A percentile compares a stretch with the other conserved stretches of the same genome.
Evolutionary conservation across 1,139 yeast genomes (phyloP).

Genomic region (Lodderomyces beijingensis): DNA sequence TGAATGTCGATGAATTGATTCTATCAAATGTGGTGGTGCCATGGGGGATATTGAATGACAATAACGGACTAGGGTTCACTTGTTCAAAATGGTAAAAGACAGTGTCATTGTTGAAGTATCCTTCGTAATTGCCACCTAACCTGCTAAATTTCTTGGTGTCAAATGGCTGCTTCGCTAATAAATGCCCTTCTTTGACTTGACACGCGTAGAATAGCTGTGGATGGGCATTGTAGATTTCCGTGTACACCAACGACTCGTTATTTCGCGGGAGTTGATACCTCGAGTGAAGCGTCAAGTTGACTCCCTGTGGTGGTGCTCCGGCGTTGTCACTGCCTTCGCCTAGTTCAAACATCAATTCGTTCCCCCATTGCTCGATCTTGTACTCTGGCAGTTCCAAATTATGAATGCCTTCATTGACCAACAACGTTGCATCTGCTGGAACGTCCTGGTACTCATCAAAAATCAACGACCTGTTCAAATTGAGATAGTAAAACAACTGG

Average conservation of each 20-base stretch:
- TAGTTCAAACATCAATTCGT: slow-evolving; percentile 32
- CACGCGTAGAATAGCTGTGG: slow-evolving; percentile 36
- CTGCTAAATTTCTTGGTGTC: slow-evolving; percentile 19
- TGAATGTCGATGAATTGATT: slow-evolving; percentile 15
- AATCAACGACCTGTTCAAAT: slow-evolving; percentile 32
- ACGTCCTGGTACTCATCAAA: slow-evolving; percentile 36
- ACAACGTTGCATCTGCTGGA: slow-evolving; percentile 22
- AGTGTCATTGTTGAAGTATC: slow-evolving; percentile 38
- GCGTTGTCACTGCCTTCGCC: slow-evolving; percentile 6
- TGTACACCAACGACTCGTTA: slow-evolving; percentile 5
- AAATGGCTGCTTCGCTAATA: slow-evolving; percentile 36
- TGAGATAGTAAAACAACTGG: slow-evolving; percentile 30
- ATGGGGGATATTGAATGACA: slow-evolving; percentile 19
- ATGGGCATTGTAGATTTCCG: slow-evolving; percentile 12
- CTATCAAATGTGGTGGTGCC: slow-evolving; percentile 17
- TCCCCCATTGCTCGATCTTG: slow-evolving; percentile 38
- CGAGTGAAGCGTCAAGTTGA: slow-evolving; percentile 29
- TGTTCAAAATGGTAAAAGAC: slow-evolving; percentile 33
- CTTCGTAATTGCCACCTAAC: slow-evolving; percentile 35
- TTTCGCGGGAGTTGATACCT: slow-evolving; percentile 33
- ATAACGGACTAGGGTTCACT: slow-evolving; percentile 4
- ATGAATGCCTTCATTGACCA: slow-evolving; percentile 28
- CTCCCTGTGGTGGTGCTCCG: slow-evolving; percentile 12
- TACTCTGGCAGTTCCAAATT: slow-evolving; percentile 45
- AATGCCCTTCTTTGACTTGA: slow-evolving; percentile 23